Evolutionary conservation across 176 grass and related monocot species (phyloP), one percentile per base, ranked within the genome.

Genomic region (Hordeum marinum): DNA sequence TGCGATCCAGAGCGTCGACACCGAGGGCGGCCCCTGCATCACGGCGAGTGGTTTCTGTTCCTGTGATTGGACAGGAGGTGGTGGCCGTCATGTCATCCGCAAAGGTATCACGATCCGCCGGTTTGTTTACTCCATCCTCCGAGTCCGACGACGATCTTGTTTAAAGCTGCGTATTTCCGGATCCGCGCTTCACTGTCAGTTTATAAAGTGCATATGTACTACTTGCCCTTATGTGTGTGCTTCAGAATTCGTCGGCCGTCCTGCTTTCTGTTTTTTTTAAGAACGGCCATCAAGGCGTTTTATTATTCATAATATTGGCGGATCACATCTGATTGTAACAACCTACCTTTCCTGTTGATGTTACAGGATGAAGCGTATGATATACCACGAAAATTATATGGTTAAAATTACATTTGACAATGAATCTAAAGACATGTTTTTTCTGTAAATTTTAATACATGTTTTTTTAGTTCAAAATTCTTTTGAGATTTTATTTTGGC

Each of bases 1-100:
- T 75, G 81, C 65, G 75, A 88, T 73, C 76, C n/a, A 80, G 65
- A 84, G 24, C 82, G 13, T 36, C 31, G 55, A 32, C 75, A 25
- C 7, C 7, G 48, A 52, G 6, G 48, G 2, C 24, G 48, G 4
- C 24, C 29, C 24, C 71, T 29, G 11, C 71, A 46, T 3, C 21
- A 42, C 18, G 40, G 68, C 39, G 65, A 68, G 34, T 17, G n/a
- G 7, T 20, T 17, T 7, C 6, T 7, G 1, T 48, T 48, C 15
- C 48, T 7, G 31, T 26, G 71, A 29, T 18, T n/a, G 61, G 78
- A 50, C 32, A 3, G 7, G 31, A 45, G 32, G 41, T 50, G 78
- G 17, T 80, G 78, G 61, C 39, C 40, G 39, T 80, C 78, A 65
- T 48, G 78, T 67, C 59, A 23, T 10, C 34, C 14, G 48, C 46